phyloP scores from a whole-genome alignment of 495 filamentous ascomycete species.

The Aspergillus funiculosus region DNA sequence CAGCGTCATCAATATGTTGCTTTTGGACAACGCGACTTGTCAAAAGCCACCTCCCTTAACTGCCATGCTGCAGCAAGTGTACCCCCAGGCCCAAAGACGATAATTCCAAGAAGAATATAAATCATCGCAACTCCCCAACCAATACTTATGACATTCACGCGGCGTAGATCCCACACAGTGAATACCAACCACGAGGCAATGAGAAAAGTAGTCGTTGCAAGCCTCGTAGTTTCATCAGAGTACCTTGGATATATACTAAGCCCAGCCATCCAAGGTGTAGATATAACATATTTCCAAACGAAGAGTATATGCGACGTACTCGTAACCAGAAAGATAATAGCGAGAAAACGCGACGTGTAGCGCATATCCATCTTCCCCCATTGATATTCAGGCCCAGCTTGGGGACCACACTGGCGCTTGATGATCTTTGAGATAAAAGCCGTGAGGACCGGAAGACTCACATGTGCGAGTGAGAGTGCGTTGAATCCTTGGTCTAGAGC shows the following conservation, averaged over 20 bases:
- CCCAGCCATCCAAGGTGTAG: neutral
- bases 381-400: neutral
- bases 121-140: neutral
- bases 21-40: neutral
- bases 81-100: neutral
- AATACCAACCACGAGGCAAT: slow-evolving; percentile 6
- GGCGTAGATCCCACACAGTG: slow-evolving; percentile 6
- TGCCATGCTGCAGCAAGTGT: neutral
- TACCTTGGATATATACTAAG: neutral
- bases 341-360: neutral
- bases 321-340: neutral
- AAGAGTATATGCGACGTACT: neutral
- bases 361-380: slow-evolving; percentile 6
- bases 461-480: neutral
- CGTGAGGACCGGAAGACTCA: neutral
- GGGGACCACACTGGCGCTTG: neutral
- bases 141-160: slow-evolving; percentile 1
- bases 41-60: slow-evolving; percentile 2
- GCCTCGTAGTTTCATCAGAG: neutral
- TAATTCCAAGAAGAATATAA: neutral
- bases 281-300: neutral
- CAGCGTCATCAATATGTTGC: neutral
- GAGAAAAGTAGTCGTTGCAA: neutral
- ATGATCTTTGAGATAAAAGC: neutral
- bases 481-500: neutral